phyloP scores from a whole-genome alignment of 768 basidiomycete species.

The Boletus rex-veris region DNA sequence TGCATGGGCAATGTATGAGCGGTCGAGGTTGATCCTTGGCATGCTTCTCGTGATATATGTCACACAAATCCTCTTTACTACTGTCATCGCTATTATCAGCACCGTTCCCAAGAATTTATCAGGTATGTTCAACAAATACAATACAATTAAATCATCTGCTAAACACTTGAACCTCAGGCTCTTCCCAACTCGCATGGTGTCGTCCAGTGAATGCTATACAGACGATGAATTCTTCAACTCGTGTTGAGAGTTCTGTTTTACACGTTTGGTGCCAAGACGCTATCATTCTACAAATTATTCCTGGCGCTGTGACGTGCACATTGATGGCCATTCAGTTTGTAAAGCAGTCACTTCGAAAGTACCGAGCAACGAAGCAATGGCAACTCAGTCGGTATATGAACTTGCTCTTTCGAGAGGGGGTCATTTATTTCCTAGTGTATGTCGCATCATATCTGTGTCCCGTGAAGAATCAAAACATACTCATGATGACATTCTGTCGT shows the following conservation, averaged over 20 bases:
- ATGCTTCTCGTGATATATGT: conserved; percentile 3
- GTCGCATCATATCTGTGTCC: background rate
- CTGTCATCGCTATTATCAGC: background rate
- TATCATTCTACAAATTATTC: background rate
- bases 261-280: too few species aligned
- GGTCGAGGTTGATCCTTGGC: conserved; percentile 1
- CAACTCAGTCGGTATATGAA: background rate
- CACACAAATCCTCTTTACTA: background rate
- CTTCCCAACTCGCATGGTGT: too few species aligned
- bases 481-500: too few species aligned
- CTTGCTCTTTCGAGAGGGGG: background rate
- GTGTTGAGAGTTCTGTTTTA: too few species aligned
- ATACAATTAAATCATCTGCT: too few species aligned
- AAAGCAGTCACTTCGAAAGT: background rate
- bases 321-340: background rate
- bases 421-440: background rate
- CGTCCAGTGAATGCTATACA: too few species aligned
- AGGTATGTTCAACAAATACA: too few species aligned
- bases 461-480: too few species aligned
- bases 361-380: background rate
- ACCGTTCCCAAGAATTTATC: background rate
- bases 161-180: too few species aligned
- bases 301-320: background rate
- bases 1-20: background rate
- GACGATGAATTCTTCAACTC: too few species aligned